Conservation (phyloP, 1,139 yeast genomes). For the Nadsonia starkeyi-henricii region DNA sequence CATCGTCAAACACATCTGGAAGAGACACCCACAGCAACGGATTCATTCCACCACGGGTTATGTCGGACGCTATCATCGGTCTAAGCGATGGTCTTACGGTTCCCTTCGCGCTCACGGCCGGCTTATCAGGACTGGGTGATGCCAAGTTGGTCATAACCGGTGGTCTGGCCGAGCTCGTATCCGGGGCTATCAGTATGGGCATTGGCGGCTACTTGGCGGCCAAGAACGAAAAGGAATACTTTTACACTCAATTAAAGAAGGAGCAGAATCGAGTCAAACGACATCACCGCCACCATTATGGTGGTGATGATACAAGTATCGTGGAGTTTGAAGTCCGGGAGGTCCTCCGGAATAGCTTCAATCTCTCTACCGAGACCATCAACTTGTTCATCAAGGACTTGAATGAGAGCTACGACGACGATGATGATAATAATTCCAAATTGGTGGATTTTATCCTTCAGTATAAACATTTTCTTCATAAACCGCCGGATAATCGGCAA, state of each 20-base stretch:
- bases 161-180: constrained; percentile 74
- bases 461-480: constrained; percentile 64
- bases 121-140: constrained; percentile 60
- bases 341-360: too few relatives aligned
- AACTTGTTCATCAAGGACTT: constrained; percentile 47
- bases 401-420: too few relatives aligned
- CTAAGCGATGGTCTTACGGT: constrained; percentile 72
- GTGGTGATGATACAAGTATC: too few relatives aligned
- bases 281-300: constrained; percentile 34
- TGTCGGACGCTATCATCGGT: constrained; percentile 68
- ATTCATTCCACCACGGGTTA: constrained; percentile 40
- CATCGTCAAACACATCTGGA: too few relatives aligned
- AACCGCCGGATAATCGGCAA: constrained; percentile 70
- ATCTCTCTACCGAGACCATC: constrained; percentile 52
- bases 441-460: constrained; percentile 61
- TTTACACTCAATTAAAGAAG: constrained; percentile 38
- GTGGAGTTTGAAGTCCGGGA: too few relatives aligned
- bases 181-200: constrained; percentile 80
- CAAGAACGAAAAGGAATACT: constrained; percentile 48
- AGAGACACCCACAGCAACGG: neutral
- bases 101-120: constrained; percentile 77
- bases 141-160: constrained; percentile 67
- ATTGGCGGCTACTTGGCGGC: constrained; percentile 79
- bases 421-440: constrained; percentile 42
- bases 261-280: constrained; percentile 47